Evolutionary conservation across 2,329 filamentous ascomycete species (phyloP).

Genomic region (Calonectria leucothoes): DNA sequence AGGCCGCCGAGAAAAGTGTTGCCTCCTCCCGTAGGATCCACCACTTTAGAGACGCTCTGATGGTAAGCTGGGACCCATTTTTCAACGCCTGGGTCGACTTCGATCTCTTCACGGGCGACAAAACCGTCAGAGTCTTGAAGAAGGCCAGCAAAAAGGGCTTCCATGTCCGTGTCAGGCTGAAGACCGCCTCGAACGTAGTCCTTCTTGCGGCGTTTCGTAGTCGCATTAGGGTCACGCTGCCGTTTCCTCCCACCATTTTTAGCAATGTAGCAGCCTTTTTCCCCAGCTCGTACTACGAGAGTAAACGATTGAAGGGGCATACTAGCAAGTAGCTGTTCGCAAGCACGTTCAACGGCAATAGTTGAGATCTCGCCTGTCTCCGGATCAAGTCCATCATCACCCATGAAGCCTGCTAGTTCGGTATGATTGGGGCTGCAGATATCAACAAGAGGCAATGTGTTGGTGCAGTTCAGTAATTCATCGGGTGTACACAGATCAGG

Average conservation of each 20-base stretch:
- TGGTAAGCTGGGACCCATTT: conserved; percentile 86
- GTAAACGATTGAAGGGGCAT: conserved; percentile 75
- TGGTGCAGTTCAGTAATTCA: conserved; percentile 73
- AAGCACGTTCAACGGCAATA: conserved; percentile 66
- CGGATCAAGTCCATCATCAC: conserved; percentile 65
- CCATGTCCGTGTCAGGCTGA: conserved; percentile 71
- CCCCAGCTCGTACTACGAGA: conserved; percentile 77
- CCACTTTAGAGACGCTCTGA: conserved; percentile 63
- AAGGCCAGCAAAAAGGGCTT: conserved; percentile 69
- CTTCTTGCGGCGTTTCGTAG: conserved; percentile 54
- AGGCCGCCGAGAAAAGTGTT: conserved; percentile 85
- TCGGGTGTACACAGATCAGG: conserved; percentile 86
- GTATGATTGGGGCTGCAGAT: conserved; percentile 84
- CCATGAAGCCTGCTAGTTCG: conserved; percentile 90
- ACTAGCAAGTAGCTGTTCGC: conserved; percentile 71
- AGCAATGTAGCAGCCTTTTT: conserved; percentile 76
- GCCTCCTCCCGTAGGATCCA: conserved; percentile 95
- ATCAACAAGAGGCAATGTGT: conserved; percentile 70
- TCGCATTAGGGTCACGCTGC: conserved; percentile 40
- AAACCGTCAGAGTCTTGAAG: conserved; percentile 64
- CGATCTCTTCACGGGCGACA: conserved; percentile 68
- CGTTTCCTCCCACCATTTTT: conserved; percentile 66
- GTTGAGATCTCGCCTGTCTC: conserved; percentile 65
- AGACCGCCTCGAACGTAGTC: conserved; percentile 62
- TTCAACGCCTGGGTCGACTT: conserved; percentile 73